Percentiles rank a stretch among this genome's conserved stretches.
Conservation (phyloP, 768 basidiomycete genomes). For the Tulasnella sp. region DNA sequence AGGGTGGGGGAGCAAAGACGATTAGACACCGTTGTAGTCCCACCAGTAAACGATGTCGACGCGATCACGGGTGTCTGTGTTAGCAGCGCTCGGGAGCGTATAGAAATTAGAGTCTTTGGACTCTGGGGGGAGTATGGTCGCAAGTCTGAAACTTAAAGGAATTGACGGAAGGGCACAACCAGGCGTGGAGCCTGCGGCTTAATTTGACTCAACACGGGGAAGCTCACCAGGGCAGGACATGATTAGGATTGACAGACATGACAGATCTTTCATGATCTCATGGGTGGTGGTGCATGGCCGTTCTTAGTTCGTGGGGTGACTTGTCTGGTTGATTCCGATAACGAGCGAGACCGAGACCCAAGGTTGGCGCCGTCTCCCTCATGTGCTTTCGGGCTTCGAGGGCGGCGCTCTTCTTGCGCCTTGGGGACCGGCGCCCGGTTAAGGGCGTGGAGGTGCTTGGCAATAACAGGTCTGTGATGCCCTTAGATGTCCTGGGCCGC, state of each 20-base stretch:
- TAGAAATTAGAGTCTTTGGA: constrained; percentile 90
- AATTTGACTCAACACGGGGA: constrained; percentile 84
- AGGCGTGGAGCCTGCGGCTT: constrained; percentile 80
- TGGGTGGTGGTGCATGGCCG: constrained; percentile 89
- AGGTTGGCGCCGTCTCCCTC: constrained; percentile 61
- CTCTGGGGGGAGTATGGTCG: constrained; percentile 79
- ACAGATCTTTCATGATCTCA: constrained; percentile 84
- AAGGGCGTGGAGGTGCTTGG: constrained; percentile 85
- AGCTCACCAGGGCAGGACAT: constrained; percentile 82
- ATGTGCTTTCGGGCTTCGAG: constrained; percentile 62
- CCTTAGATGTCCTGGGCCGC: constrained; percentile 89
- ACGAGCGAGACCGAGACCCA: constrained; percentile 88
- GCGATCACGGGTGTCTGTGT: constrained; percentile 63
- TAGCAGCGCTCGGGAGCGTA: constrained; percentile 65
- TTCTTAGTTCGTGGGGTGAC: constrained; percentile 92
- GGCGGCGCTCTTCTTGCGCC: constrained; percentile 16
- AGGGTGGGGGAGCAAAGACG: constrained; percentile 84
- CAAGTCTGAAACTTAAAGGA: constrained; percentile 81
- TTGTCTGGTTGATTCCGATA: constrained; percentile 97
- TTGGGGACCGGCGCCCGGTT: constrained; percentile 41
- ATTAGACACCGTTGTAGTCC: constrained; percentile 84
- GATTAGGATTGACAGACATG: constrained; percentile 76
- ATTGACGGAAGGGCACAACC: constrained; percentile 84
- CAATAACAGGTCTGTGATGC: constrained; percentile 92
- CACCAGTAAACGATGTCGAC: constrained; percentile 84